phyloP scores from a whole-genome alignment of 2,329 filamentous ascomycete genomes.

The Rutstroemia sp. region DNA sequence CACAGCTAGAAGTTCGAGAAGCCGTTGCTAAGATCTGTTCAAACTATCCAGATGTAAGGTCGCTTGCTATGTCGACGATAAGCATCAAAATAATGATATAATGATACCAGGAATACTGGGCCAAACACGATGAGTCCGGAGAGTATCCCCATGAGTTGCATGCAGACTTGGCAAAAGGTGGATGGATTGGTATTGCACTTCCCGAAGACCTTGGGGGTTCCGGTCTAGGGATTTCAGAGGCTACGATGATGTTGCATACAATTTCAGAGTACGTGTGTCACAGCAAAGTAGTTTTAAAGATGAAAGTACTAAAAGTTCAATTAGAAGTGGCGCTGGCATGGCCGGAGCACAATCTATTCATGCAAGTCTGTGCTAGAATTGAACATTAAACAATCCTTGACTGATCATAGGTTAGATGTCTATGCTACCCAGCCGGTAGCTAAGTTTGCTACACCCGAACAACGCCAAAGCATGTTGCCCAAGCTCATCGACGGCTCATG shows the following conservation, averaged over 20 bases:
- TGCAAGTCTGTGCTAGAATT: conserved; percentile 34
- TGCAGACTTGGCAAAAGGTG: conserved; percentile 63
- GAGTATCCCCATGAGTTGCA: conserved; percentile 71
- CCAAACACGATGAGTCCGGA: conserved; percentile 61
- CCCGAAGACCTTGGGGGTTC: conserved; percentile 68
- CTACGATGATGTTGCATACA: conserved; percentile 82
- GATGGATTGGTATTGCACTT: conserved; percentile 76
- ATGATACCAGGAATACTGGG: conserved; percentile 57
- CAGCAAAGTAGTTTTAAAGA: neutral
- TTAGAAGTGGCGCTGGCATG: conserved; percentile 63
- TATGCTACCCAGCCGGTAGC: conserved; percentile 71
- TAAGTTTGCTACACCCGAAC: conserved; percentile 60
- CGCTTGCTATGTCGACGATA: neutral
- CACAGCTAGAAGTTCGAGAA: conserved; percentile 65
- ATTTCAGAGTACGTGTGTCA: conserved; percentile 51
- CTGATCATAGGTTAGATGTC: conserved; percentile 36
- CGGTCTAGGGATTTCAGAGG: conserved; percentile 71
- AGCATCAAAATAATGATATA: neutral
- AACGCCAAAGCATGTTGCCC: conserved; percentile 57
- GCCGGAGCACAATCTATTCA: conserved; percentile 58
- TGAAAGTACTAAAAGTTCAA: conserved; percentile 61
- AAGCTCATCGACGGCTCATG: conserved; percentile 65
- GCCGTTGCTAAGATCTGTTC: conserved; percentile 62
- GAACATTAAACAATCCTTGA: neutral
- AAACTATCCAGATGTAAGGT: conserved; percentile 53